phyloP scores from a whole-genome alignment of 1,139 yeast species.

The Hemisphaericaspora xylanilytica region DNA sequence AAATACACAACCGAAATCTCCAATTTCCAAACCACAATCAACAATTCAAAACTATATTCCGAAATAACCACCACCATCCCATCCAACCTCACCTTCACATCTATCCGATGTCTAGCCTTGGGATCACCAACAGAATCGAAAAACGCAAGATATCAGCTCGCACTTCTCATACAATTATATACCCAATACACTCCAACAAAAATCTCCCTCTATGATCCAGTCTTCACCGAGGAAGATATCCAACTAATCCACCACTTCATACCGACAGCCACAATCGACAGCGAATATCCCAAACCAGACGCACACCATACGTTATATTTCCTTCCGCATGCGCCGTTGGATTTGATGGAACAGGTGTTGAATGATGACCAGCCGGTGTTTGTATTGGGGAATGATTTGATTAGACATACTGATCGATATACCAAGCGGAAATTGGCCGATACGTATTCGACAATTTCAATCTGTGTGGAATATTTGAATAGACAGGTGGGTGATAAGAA shows the following conservation, averaged over 20 bases:
- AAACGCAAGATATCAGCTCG: slow-evolving; percentile 65
- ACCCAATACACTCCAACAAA: neutral
- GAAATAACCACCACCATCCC: neutral
- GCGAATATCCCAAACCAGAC: slow-evolving; percentile 20
- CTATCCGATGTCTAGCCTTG: slow-evolving; percentile 66
- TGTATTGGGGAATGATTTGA: slow-evolving; percentile 49
- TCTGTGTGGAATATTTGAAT: slow-evolving; percentile 31
- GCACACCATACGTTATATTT: slow-evolving; percentile 40
- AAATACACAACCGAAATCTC: neutral
- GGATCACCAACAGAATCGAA: slow-evolving; percentile 62
- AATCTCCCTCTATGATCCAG: slow-evolving; percentile 64
- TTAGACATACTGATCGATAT: slow-evolving; percentile 52
- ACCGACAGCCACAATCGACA: slow-evolving; percentile 19
- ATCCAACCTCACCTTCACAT: slow-evolving; percentile 14
- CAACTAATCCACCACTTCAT: slow-evolving; percentile 22
- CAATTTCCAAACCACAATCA: neutral
- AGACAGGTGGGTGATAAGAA: slow-evolving; percentile 5
- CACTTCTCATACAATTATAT: slow-evolving; percentile 32
- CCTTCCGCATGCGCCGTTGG: slow-evolving; percentile 75
- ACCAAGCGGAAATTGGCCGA: slow-evolving; percentile 39
- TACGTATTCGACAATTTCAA: slow-evolving; percentile 42
- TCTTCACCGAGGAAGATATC: slow-evolving; percentile 47
- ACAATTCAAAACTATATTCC: neutral
- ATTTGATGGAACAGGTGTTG: slow-evolving; percentile 49
- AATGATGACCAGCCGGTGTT: slow-evolving; percentile 28